phyloP scores from a whole-genome alignment of 2,329 filamentous ascomycete species.

The Fusarium domesticum region DNA sequence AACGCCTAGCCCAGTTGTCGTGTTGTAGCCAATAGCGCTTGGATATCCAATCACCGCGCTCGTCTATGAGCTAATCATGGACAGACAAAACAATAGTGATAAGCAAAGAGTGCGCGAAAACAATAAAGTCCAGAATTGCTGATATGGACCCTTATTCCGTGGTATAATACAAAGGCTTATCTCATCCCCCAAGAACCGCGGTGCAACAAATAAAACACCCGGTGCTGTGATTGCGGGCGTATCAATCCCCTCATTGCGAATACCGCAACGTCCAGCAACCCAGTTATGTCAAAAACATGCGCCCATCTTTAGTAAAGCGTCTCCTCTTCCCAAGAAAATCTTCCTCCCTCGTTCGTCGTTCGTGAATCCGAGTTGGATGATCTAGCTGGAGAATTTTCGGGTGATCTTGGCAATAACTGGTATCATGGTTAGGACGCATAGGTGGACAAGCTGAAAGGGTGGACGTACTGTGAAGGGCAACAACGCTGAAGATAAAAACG shows the following conservation, averaged over 20 bases:
- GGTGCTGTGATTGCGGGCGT: slow-evolving; percentile 17
- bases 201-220: slow-evolving; percentile 30
- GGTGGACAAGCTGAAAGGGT: not conserved
- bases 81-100: not conserved
- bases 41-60: too few species aligned
- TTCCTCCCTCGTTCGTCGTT: slow-evolving; percentile 8
- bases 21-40: too few species aligned
- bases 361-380: not conserved
- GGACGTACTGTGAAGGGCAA: slow-evolving; percentile 88
- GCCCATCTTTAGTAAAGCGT: slow-evolving; percentile 8
- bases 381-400: slow-evolving; percentile 73
- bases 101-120: slow-evolving; percentile 15
- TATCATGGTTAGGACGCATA: slow-evolving; percentile 18
- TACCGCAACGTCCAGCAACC: slow-evolving; percentile 23
- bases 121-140: slow-evolving; percentile 25
- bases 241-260: slow-evolving; percentile 25
- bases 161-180: slow-evolving; percentile 34
- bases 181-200: slow-evolving; percentile 24
- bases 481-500: slow-evolving; percentile 98
- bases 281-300: slow-evolving; percentile 21
- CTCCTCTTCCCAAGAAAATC: slow-evolving; percentile 2
- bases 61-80: too few species aligned
- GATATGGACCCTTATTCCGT: slow-evolving; percentile 28
- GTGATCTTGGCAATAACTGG: slow-evolving; percentile 94
- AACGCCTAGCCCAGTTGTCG: too few species aligned